Percentiles rank a stretch among this genome's conserved stretches.
Evolutionary conservation across 352 stramenopile species (phyloP).

Genomic region (Elongisporangium senticosum): DNA sequence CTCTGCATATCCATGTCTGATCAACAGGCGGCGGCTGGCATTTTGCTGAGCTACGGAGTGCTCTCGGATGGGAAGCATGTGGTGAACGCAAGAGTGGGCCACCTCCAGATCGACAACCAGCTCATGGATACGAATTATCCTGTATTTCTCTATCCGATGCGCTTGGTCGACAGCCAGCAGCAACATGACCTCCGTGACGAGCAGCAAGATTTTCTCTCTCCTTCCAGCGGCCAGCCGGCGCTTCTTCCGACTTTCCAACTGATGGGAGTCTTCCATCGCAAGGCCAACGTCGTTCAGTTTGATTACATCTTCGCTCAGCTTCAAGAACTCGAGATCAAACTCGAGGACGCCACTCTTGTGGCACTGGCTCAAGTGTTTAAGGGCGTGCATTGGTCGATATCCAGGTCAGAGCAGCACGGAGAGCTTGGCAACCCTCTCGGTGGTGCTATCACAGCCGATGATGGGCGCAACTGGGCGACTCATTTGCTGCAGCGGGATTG

Average conservation of each 20-base stretch:
- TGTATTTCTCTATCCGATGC: constrained; percentile 67
- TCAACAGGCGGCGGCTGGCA: constrained; percentile 56
- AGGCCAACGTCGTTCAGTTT: constrained; percentile 67
- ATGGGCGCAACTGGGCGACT: constrained; percentile 23
- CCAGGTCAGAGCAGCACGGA: constrained; percentile 13
- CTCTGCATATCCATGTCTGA: constrained; percentile 71
- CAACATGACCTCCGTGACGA: constrained; percentile 33
- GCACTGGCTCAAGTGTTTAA: constrained; percentile 71
- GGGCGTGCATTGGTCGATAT: constrained; percentile 57
- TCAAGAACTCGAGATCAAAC: constrained; percentile 82
- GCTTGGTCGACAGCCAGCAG: constrained; percentile 56
- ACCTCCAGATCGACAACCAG: constrained; percentile 85
- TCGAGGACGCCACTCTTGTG: constrained; percentile 76
- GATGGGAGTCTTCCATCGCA: constrained; percentile 68
- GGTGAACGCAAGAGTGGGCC: constrained; percentile 65
- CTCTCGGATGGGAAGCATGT: constrained; percentile 71
- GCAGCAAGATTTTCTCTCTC: neutral
- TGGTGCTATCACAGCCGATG: neutral
- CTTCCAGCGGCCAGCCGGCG: constrained; percentile 18
- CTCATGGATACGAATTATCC: constrained; percentile 82
- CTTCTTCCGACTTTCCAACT: constrained; percentile 75
- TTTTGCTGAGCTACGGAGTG: constrained; percentile 71
- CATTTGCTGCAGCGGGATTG: constrained; percentile 53
- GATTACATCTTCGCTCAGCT: constrained; percentile 86
- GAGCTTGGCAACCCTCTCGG: constrained; percentile 6